phyloP scores from a whole-genome alignment of 176 grass and related monocot genomes.

The Lolium multiflorum region DNA sequence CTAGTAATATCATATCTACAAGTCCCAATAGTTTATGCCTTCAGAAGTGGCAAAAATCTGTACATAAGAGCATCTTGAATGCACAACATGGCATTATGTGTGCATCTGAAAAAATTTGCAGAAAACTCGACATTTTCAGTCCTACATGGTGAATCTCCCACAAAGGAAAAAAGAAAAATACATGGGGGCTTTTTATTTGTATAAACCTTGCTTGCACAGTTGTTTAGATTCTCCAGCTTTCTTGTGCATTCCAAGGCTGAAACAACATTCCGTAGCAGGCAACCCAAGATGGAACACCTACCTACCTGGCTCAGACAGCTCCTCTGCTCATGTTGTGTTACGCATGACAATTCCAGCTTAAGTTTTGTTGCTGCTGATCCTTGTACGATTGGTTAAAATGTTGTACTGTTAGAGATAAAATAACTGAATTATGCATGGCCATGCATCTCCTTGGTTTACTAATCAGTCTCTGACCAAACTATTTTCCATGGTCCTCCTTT shows the following conservation, averaged over 20 bases:
- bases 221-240: neutral
- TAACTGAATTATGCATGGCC: neutral
- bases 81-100: neutral
- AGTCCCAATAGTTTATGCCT: neutral
- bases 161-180: neutral
- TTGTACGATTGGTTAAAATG: neutral
- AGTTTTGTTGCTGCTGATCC: neutral
- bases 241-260: neutral
- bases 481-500: constrained; percentile 64
- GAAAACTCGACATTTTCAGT: neutral
- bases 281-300: neutral
- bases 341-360: neutral
- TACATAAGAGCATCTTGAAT: neutral
- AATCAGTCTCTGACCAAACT: constrained; percentile 54
- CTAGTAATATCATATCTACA: neutral
- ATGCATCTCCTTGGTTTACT: neutral
- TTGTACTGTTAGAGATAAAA: neutral
- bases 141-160: neutral
- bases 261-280: neutral
- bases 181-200: neutral
- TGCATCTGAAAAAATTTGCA: neutral
- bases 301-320: neutral
- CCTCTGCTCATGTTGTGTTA: neutral
- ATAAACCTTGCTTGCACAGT: neutral
- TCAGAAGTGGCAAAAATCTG: neutral